Base-by-base conservation (phyloP, 345 rosid genomes). In the Sonneratia caseolaris region DNA sequence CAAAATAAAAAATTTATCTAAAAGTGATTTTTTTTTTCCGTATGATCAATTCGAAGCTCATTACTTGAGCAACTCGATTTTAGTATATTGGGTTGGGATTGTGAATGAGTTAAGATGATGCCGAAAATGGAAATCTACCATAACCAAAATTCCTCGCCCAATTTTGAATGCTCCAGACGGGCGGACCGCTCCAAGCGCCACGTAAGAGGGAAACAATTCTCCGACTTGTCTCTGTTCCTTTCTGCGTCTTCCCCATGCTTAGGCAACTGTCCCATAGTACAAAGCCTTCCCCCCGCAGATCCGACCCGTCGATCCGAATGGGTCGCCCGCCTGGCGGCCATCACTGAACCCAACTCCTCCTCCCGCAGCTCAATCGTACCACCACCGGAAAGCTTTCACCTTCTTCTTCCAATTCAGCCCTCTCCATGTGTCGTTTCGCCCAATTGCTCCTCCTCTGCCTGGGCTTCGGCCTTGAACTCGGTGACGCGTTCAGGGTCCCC, bases 401-500 rank as follows among this genome's bases (percentile, higher is more conserved):
- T 55, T 40, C 48, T 40, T 35, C 43, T 70, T 36, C 61, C 48
- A 21, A 55, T 65, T 43, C 4, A 21, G 16, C 21, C 75, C 70
- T 0, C 38, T 62, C 72, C 72, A 70, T 55, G 72, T 18, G 65
- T 11, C 68, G 22, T 42, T 14, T 51, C 75, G 64, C 48, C 74
- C 73, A 22, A 2, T 72, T 74, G 66, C 21, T 68, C 70, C 66
- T 73, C 37, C 68, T 76, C 27, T 51, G 79, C 13, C 67, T 62
- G 66, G 85, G 81, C 55, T 57, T 81, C 62, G 70, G 80, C 76
- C 85, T 84, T 14, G 73, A 57, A 3, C 0, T 0, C 21, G 70
- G 74, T 64, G 78, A 78, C 66, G 79, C 91, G 56, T 51, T 90
- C n/a, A 90, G 86, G 75, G 82, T 89, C 22, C 97, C 97, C 3